Base-by-base conservation (phyloP, 805 yeast genomes). In the Myxozyma melibiosi region DNA sequence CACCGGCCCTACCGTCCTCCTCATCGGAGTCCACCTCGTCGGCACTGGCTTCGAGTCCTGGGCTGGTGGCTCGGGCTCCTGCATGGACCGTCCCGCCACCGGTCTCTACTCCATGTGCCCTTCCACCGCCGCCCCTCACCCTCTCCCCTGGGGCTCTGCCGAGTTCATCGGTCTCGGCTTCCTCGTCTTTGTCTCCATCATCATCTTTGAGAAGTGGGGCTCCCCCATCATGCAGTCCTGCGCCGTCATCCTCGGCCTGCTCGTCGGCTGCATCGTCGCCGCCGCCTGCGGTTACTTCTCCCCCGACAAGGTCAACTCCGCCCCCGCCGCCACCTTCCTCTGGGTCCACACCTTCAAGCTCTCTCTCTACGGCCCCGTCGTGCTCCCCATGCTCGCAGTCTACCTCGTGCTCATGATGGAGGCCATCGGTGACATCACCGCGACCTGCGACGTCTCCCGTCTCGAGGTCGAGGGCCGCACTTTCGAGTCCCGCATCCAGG, bases 211-310 rank as follows among this genome's bases (percentile, higher is more conserved):
- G 72, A 83, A 83, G 70, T 90, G 86, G 80, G 97, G 97, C 27
- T 83, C 97, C 20, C 97, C 97, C 53, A 86, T 90, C 67, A 87
- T 90, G 94, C 89, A 87, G 69, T 87, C 96, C 1, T 90, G 96
- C 79, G 94, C 97, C 1, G 96, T 90, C 50, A 87, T 90, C 65
- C 74, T 85, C 38, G 97, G 97, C 35, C 76, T 90, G 57, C 74
- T 91, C 27, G 83, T 88, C 35, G 96, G 97, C 31, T 90, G 96
- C 76, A 87, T 90, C 60, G 94, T 90, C 46, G 96, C 94, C 35
- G 96, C 95, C 58, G 96, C 92, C 7, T 81, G 87, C 71, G 91
- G 91, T 28, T 90, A 90, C 75, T 90, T 90, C 69, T 79, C 80
- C 61, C 73, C 76, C 51, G 66, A 76, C 2, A 67, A 74, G 16